Conservation (phyloP, 371 early-diverging fungal genomes). For the Mucor ambiguus region DNA sequence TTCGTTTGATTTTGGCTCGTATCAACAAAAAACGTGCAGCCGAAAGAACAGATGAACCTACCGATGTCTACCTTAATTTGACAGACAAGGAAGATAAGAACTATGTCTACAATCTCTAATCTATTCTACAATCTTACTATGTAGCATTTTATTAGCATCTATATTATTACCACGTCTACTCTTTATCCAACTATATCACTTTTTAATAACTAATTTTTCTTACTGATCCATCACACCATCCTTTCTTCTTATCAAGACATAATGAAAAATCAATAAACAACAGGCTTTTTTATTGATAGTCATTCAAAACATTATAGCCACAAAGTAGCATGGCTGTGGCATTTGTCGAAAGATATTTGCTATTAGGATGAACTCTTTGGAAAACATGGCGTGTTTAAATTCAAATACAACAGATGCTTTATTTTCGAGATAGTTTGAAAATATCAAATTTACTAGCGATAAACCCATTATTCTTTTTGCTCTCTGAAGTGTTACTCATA, state of each 20-base stretch:
- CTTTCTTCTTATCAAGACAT: too few relatives aligned
- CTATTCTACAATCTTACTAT: too few relatives aligned
- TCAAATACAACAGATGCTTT: background rate
- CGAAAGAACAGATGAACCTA: constrained; percentile 7
- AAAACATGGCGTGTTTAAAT: too few relatives aligned
- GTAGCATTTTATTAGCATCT: background rate
- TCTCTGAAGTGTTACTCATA: background rate
- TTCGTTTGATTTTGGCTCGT: constrained; percentile 5
- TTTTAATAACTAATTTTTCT: too few relatives aligned
- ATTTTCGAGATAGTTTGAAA: background rate
- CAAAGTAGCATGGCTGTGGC: too few relatives aligned
- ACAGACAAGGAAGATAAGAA: constrained; percentile 35
- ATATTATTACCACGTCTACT: background rate
- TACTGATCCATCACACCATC: too few relatives aligned
- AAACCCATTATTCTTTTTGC: background rate
- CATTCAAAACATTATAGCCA: too few relatives aligned
- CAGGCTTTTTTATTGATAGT: too few relatives aligned
- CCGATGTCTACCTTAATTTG: constrained; percentile 25
- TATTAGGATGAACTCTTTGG: too few relatives aligned
- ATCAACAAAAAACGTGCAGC: constrained; percentile 10
- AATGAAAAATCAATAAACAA: too few relatives aligned
- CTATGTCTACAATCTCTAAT: constrained; percentile 36
- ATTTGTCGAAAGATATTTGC: too few relatives aligned
- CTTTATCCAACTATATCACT: background rate
- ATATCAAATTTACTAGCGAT: background rate